Percentiles rank a stretch among this genome's conserved stretches.
Evolutionary conservation across 176 grass and related monocot genomes (phyloP).

Genomic region (Bonia amplexicaulis): DNA sequence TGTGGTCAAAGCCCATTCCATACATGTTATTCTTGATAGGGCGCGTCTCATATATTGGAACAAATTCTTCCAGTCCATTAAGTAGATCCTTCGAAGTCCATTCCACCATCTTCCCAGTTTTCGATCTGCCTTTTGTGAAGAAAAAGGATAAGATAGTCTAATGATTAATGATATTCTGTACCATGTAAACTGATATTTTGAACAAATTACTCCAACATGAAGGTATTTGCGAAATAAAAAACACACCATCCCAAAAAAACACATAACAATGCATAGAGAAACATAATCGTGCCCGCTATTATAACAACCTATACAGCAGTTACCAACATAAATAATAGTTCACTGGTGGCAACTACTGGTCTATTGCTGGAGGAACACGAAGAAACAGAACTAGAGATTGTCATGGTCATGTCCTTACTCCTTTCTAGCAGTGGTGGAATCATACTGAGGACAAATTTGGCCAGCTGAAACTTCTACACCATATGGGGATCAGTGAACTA

Average conservation of each 20-base stretch:
- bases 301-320: not conserved
- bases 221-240: not conserved
- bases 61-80: slow-evolving; percentile 77
- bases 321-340: slow-evolving; percentile 1
- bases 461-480: not conserved
- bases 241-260: not conserved
- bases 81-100: slow-evolving; percentile 74
- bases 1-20: slow-evolving; percentile 93
- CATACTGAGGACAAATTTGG: not conserved
- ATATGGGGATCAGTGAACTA: not conserved
- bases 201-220: not conserved
- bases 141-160: slow-evolving; percentile 32
- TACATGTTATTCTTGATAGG: slow-evolving; percentile 92
- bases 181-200: not conserved
- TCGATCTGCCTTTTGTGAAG: slow-evolving; percentile 85
- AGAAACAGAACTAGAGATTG: not conserved
- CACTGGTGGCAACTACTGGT: not conserved
- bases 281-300: not conserved
- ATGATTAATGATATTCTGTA: not conserved
- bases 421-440: not conserved
- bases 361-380: not conserved
- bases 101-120: slow-evolving; percentile 57
- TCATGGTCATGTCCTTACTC: not conserved
- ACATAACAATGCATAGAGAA: not conserved
- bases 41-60: slow-evolving; percentile 73